These are phyloP conservation scores for Morella rubra DNA, from an alignment of 306 rosid genomes.

Conservation along the genomic window DNA sequence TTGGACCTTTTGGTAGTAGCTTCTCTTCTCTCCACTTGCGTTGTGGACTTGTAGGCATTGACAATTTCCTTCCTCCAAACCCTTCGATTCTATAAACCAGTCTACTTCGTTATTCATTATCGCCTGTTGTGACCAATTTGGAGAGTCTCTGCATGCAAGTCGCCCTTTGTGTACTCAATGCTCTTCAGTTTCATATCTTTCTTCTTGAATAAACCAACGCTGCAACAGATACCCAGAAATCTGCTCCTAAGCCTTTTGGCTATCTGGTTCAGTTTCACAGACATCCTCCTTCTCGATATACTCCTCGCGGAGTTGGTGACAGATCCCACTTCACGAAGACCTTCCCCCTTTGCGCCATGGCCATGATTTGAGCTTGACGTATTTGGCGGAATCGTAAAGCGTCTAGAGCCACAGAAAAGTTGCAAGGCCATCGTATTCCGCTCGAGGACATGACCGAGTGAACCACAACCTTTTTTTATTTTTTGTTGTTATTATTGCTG, in stretches of 20 bases:
- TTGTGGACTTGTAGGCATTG: too few relatives aligned
- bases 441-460: too few relatives aligned
- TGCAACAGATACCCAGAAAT: neutral
- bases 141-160: too few relatives aligned
- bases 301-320: neutral
- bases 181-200: neutral
- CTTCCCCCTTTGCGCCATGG: neutral
- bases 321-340: neutral
- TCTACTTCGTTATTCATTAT: too few relatives aligned
- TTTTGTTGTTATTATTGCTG: too few relatives aligned
- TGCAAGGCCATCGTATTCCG: conserved; percentile 7
- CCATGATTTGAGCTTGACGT: conserved; percentile 4
- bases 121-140: too few relatives aligned
- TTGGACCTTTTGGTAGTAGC: neutral
- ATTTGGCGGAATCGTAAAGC: neutral
- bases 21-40: neutral
- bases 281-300: neutral
- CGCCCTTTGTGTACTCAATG: neutral
- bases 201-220: neutral
- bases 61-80: too few relatives aligned
- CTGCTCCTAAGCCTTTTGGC: conserved; percentile 6
- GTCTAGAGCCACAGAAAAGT: neutral
- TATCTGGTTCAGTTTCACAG: neutral
- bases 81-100: too few relatives aligned
- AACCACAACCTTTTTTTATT: too few relatives aligned